Evolutionary conservation across 768 basidiomycete species (phyloP).

Genomic region (Chalciporus chontae): DNA sequence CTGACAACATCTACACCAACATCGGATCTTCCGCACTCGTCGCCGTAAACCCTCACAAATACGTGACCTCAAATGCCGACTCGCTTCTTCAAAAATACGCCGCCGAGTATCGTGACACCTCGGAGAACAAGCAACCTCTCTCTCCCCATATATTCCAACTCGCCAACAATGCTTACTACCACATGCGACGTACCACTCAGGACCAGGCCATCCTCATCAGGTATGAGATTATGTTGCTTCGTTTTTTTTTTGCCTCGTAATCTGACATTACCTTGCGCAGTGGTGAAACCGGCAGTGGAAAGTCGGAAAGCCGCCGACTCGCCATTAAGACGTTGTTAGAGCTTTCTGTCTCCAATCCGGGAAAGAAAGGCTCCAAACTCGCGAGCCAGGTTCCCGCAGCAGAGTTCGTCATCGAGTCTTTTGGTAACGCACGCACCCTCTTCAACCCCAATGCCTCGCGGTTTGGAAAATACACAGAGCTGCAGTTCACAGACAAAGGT

Average conservation of each 20-base stretch:
- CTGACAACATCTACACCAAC: constrained; percentile 76
- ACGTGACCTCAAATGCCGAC: constrained; percentile 80
- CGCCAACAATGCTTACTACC: constrained; percentile 90
- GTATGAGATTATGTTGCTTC: constrained; percentile 40
- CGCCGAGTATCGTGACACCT: constrained; percentile 76
- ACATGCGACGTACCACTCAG: constrained; percentile 91
- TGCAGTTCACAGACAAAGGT: constrained; percentile 93
- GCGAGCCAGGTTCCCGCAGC: constrained; percentile 83
- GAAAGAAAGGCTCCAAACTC: constrained; percentile 94
- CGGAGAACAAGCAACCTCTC: constrained; percentile 53
- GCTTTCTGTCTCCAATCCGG: constrained; percentile 79
- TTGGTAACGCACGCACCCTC: constrained; percentile 88
- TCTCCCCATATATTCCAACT: constrained; percentile 92
- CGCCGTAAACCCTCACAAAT: constrained; percentile 92
- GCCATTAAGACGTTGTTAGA: constrained; percentile 91
- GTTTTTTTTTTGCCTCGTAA: background rate
- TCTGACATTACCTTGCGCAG: constrained; percentile 37
- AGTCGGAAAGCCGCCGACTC: constrained; percentile 87
- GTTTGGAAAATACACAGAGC: constrained; percentile 96
- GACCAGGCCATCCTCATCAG: constrained; percentile 88
- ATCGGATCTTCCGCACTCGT: constrained; percentile 72
- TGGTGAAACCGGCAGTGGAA: constrained; percentile 91
- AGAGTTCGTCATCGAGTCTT: constrained; percentile 93
- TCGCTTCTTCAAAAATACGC: constrained; percentile 82
- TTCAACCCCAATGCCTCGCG: constrained; percentile 95